Percentiles rank a stretch among this genome's conserved stretches.
Conservation (phyloP, 148 eudicot genomes). For the Heliamphora exappendiculata region DNA sequence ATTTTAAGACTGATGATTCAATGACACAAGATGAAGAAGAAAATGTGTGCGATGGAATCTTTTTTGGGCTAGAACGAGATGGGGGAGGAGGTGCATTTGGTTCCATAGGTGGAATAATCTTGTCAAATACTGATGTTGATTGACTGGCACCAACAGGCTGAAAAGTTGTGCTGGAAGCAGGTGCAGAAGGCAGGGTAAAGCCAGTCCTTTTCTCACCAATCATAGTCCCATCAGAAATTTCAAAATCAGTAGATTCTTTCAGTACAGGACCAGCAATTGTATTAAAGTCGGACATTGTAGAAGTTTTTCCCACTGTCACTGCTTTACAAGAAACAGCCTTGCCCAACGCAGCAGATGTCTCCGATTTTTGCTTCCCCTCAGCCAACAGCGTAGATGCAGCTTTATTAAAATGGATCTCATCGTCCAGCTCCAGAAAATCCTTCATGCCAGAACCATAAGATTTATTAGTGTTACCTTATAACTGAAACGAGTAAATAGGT, state of each 20-base stretch:
- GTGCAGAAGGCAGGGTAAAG: conserved; percentile 20
- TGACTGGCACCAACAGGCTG: conserved; percentile 21
- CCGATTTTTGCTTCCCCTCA: conserved; percentile 25
- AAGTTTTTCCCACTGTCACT: conserved; percentile 15
- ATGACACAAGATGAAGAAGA: conserved; percentile 22
- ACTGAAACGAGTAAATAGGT: background rate
- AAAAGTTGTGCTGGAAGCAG: conserved; percentile 14
- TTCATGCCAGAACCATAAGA: conserved; percentile 16
- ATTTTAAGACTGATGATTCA: conserved; percentile 20
- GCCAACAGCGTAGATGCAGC: conserved; percentile 19
- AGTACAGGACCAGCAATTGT: conserved; percentile 12
- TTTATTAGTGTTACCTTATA: too few relatives aligned
- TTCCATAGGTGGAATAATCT: conserved; percentile 22
- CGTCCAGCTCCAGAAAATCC: conserved; percentile 59
- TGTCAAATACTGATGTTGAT: conserved; percentile 18
- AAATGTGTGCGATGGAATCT: conserved; percentile 18
- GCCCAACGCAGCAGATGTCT: conserved; percentile 17
- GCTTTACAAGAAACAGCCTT: conserved; percentile 20
- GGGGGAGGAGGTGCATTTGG: conserved; percentile 17
- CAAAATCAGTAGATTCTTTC: conserved; percentile 17
- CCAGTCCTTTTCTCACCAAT: conserved; percentile 20
- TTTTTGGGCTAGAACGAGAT: conserved; percentile 21
- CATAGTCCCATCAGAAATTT: conserved; percentile 21
- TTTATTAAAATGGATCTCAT: conserved; percentile 35
- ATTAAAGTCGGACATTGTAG: conserved; percentile 17